phyloP scores from a whole-genome alignment of 345 rosid species.

The Eucalyptus guilfoylei region DNA sequence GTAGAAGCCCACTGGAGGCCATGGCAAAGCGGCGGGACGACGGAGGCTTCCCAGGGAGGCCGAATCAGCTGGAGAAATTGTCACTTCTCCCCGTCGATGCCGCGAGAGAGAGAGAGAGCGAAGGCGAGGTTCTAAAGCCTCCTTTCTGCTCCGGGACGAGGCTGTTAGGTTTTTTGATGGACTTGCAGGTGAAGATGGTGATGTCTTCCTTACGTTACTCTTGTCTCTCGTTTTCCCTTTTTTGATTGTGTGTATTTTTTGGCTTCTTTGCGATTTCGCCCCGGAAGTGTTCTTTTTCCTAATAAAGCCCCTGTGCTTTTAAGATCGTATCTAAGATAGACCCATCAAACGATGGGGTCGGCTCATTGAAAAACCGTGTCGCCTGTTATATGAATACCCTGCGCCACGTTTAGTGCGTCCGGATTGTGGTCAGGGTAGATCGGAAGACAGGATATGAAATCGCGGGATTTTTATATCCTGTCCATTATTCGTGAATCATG shows the following conservation, averaged over 20 bases:
- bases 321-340: not conserved
- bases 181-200: conserved; percentile 12
- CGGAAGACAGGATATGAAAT: too few relatives aligned
- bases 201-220: not conserved
- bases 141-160: not conserved
- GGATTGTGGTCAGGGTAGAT: too few relatives aligned
- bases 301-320: not conserved
- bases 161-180: not conserved
- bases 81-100: not conserved
- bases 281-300: not conserved
- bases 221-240: not conserved
- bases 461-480: too few relatives aligned
- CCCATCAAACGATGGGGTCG: not conserved
- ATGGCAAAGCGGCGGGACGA: conserved; percentile 11
- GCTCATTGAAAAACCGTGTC: fast-evolving
- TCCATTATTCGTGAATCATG: too few relatives aligned
- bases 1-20: conserved; percentile 88
- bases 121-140: not conserved
- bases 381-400: not conserved
- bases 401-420: too few relatives aligned
- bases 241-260: too few relatives aligned
- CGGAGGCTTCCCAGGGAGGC: conserved; percentile 3
- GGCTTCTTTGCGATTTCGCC: not conserved
- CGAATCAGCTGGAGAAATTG: not conserved
- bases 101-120: not conserved